A percentile compares a stretch with the other conserved stretches of the same genome.
These are phyloP conservation scores for Sanguinoderma infundibulare DNA, from an alignment of 1,284 basidiomycete species.

Conservation along the genomic window DNA sequence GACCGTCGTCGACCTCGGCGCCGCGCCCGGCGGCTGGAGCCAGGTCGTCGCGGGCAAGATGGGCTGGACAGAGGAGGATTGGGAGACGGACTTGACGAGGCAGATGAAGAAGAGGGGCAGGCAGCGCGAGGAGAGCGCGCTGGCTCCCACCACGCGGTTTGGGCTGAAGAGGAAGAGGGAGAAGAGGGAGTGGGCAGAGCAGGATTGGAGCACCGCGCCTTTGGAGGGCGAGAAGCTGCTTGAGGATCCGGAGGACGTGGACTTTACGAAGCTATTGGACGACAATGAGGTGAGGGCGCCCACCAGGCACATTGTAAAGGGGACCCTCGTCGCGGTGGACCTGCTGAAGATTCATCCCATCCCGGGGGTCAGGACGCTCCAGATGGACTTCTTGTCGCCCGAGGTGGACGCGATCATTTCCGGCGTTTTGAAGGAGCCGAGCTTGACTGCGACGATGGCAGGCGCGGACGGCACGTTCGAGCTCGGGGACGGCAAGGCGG, in stretches of 20 bases:
- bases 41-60: conserved; percentile 75
- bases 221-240: neutral
- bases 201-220: conserved; percentile 13
- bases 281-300: neutral
- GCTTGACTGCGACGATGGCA: neutral
- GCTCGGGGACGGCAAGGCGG: conserved; percentile 52
- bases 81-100: neutral
- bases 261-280: conserved; percentile 13
- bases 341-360: conserved; percentile 71
- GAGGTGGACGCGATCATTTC: conserved; percentile 54
- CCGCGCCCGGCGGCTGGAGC: conserved; percentile 89
- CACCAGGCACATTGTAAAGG: conserved; percentile 39
- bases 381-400: conserved; percentile 76
- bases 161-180: conserved; percentile 18
- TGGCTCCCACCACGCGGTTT: no score
- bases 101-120: conserved; percentile 4
- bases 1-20: conserved; percentile 82
- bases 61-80: conserved; percentile 29
- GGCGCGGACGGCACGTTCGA: neutral
- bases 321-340: conserved; percentile 76
- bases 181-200: neutral
- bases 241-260: conserved; percentile 6
- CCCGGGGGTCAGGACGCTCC: conserved; percentile 67
- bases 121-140: no score
- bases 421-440: conserved; percentile 41